Evolutionary conservation across 1,139 yeast genomes (phyloP), one percentile per base, ranked within the genome.

Genomic region (Scheffersomyces titani): DNA sequence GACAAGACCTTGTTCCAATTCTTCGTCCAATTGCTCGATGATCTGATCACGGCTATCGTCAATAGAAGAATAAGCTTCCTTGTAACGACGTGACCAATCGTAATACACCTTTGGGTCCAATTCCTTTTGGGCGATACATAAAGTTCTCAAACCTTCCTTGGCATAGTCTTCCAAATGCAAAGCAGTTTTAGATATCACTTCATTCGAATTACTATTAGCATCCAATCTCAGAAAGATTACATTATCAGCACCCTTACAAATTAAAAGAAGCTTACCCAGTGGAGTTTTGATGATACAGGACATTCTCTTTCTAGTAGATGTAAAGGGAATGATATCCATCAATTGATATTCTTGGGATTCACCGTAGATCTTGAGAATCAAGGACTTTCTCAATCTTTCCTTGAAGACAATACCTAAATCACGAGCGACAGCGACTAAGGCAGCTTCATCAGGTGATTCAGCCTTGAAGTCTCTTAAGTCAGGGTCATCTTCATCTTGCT

Each of bases 381-480:
- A 78, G 50, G 92, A 90, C 52, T 83, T 83, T 68, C 93, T 88
- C 3, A 90, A 86, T 67, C 97, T 85, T 52, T 85, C 90, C 49
- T 85, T 77, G 70, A 94, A 90, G 9, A 90, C 87, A 70, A 89
- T 89, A 4, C 99, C 99, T 66, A 92, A 78, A 70, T 94, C 98
- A 66, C 97, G 84, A 0, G 99, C 98, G 30, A 96, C 94, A 7
- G 90, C 84, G 4, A 94, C 99, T 58, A 94, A 83, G 0, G 99
- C 98, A 48, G 97, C 96, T 73, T 94, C 99, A 76, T 94, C 99
- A 0, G 99, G 99, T n/a, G 97, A 90, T 72, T 94, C 98, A 0
- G 99, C 98, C 69, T 92, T 91, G 69, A 91, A 85, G 52, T 75
- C 78, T 54, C 77, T 67, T 54, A 88, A 73, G 51, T 76, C 79